Conservation (phyloP, 352 stramenopile species). For the Globisporangium megalacanthum region DNA sequence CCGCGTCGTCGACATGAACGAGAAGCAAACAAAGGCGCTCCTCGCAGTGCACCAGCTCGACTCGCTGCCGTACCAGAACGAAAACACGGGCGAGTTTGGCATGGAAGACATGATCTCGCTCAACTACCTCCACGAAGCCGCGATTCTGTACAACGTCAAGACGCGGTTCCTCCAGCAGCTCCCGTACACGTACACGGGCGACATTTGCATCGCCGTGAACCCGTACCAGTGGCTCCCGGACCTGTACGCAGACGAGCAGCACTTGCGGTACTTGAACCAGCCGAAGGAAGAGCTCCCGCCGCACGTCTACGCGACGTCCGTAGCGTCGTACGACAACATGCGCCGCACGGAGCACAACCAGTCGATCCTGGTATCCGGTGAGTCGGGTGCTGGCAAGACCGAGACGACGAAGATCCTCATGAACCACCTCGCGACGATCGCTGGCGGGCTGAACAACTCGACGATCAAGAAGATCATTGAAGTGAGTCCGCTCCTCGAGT, state of each 20-base stretch:
- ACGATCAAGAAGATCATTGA: slow-evolving; percentile 83
- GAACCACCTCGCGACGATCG: slow-evolving; percentile 77
- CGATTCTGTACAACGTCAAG: slow-evolving; percentile 89
- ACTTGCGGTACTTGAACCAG: slow-evolving; percentile 69
- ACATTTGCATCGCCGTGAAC: slow-evolving; percentile 97
- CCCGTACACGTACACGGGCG: slow-evolving; percentile 96
- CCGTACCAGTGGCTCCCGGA: slow-evolving; percentile 92
- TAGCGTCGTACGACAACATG: slow-evolving; percentile 80
- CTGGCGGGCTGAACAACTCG: slow-evolving; percentile 54
- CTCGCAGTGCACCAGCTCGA: slow-evolving; percentile 70
- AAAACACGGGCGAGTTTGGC: slow-evolving; percentile 50
- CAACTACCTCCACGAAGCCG: slow-evolving; percentile 89
- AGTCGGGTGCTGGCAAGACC: slow-evolving; percentile 85
- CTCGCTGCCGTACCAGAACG: slow-evolving; percentile 83
- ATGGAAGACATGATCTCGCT: slow-evolving; percentile 86
- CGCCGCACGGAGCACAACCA: slow-evolving; percentile 59
- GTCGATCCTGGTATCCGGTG: slow-evolving; percentile 83
- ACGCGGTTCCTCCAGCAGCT: slow-evolving; percentile 73
- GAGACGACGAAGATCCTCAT: slow-evolving; percentile 90
- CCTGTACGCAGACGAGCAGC: slow-evolving; percentile 78
- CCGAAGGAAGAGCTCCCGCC: slow-evolving; percentile 73
- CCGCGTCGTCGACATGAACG: slow-evolving; percentile 62
- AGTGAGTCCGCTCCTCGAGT: slow-evolving; percentile 80
- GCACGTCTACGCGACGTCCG: slow-evolving; percentile 76
- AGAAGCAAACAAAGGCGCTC: slow-evolving; percentile 67